phyloP scores from a whole-genome alignment of 306 rosid genomes.

The Delonix regia region DNA sequence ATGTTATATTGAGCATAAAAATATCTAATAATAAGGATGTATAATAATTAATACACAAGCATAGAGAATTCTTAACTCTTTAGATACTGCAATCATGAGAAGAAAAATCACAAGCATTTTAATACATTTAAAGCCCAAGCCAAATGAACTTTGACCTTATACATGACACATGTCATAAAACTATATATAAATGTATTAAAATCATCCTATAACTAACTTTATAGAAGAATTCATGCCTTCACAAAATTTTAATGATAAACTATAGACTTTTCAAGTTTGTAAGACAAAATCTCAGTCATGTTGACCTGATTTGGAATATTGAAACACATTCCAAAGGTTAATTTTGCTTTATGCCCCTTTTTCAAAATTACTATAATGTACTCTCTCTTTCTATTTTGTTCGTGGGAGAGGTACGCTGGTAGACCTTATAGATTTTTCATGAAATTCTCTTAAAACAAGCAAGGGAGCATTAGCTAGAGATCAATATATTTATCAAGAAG shows the following conservation, averaged over 20 bases:
- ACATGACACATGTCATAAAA: neutral
- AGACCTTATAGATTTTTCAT: neutral
- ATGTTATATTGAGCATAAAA: constrained; percentile 32
- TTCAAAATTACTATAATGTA: constrained; percentile 6
- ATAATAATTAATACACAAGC: neutral
- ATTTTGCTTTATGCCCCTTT: neutral
- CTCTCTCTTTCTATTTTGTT: neutral
- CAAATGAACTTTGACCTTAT: neutral
- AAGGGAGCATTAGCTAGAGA: neutral
- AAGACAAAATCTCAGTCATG: neutral
- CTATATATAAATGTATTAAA: constrained; percentile 3
- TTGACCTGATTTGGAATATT: neutral
- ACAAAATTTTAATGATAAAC: neutral
- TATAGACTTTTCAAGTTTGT: neutral
- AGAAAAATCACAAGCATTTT: constrained; percentile 24
- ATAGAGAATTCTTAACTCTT: constrained; percentile 10
- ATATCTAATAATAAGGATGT: neutral
- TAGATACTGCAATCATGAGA: constrained; percentile 9
- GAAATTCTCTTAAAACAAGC: constrained; percentile 10
- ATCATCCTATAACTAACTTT: neutral
- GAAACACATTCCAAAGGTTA: constrained; percentile 10
- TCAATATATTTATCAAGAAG: neutral
- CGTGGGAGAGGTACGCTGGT: neutral
- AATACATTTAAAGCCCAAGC: constrained; percentile 13
- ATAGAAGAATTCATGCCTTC: neutral